Evolutionary conservation across 2,329 filamentous ascomycete genomes (phyloP).

Genomic region (Parascedosporium putredinis): DNA sequence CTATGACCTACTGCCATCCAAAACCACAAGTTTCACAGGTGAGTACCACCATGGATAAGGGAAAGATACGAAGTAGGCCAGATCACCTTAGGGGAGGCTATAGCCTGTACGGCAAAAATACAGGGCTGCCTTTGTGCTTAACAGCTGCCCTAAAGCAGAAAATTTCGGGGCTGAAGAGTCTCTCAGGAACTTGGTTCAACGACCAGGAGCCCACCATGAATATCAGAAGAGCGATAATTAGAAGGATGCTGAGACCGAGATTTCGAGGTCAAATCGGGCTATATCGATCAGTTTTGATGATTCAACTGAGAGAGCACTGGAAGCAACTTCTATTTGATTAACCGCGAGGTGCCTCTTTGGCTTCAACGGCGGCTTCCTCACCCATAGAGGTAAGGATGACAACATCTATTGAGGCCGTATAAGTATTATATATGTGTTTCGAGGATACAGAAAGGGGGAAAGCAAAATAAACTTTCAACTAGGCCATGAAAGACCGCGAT

Average conservation of each 20-base stretch:
- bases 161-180: no score
- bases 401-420: constrained; percentile 62
- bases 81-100: not conserved
- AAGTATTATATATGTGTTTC: no score
- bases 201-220: not conserved
- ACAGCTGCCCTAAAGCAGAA: not conserved
- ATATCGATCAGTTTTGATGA: not conserved
- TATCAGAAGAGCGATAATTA: not conserved
- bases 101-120: not conserved
- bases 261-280: not conserved
- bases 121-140: not conserved
- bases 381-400: constrained; percentile 93
- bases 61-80: not conserved
- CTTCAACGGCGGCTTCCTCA: constrained; percentile 84
- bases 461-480: no score
- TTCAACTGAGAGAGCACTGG: not conserved
- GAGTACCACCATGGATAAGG: no score
- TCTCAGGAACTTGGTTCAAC: not conserved
- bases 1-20: no score
- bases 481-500: no score
- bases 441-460: no score
- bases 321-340: not conserved
- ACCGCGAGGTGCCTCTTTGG: constrained; percentile 71
- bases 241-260: not conserved
- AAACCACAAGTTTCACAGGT: no score